These are phyloP conservation scores for Corinectria fuckeliana DNA, from an alignment of 2,329 filamentous ascomycete species.

Conservation along the genomic window DNA sequence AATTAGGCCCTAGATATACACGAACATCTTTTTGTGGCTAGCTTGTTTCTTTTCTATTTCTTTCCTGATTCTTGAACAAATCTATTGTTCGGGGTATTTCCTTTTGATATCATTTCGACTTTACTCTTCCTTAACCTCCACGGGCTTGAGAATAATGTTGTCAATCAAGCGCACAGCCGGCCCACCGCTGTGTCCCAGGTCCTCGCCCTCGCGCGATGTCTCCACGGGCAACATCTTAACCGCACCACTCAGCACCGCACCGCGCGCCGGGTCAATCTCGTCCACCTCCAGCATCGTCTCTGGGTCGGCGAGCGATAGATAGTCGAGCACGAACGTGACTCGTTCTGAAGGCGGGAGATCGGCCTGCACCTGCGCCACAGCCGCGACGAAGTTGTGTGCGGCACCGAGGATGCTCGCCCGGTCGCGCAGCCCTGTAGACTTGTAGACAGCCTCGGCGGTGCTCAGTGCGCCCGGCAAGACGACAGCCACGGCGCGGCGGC, in stretches of 20 bases:
- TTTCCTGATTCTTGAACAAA: slow-evolving; percentile 17
- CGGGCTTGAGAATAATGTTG: slow-evolving; percentile 76
- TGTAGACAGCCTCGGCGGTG: slow-evolving; percentile 73
- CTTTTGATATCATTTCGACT: background rate
- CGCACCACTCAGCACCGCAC: slow-evolving; percentile 87
- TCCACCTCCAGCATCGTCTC: slow-evolving; percentile 82
- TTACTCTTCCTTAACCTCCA: slow-evolving; percentile 22
- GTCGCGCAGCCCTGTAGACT: slow-evolving; percentile 53
- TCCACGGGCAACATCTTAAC: slow-evolving; percentile 89
- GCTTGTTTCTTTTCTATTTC: background rate
- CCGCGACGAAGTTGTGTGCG: slow-evolving; percentile 66
- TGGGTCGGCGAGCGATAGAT: slow-evolving; percentile 88
- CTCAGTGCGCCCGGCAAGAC: slow-evolving; percentile 74
- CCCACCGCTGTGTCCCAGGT: slow-evolving; percentile 74
- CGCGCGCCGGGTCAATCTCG: slow-evolving; percentile 69
- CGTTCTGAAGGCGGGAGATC: slow-evolving; percentile 64
- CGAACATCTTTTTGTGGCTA: background rate
- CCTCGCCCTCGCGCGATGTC: slow-evolving; percentile 71
- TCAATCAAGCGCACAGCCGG: slow-evolving; percentile 89
- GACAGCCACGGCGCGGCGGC: slow-evolving; percentile 74
- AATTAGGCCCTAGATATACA: background rate
- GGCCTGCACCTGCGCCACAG: slow-evolving; percentile 66
- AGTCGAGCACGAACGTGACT: slow-evolving; percentile 83
- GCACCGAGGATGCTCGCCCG: slow-evolving; percentile 74
- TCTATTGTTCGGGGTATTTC: slow-evolving; percentile 28